phyloP scores from a whole-genome alignment of 2,329 filamentous ascomycete genomes.

The Tolypocladium tropicale region DNA sequence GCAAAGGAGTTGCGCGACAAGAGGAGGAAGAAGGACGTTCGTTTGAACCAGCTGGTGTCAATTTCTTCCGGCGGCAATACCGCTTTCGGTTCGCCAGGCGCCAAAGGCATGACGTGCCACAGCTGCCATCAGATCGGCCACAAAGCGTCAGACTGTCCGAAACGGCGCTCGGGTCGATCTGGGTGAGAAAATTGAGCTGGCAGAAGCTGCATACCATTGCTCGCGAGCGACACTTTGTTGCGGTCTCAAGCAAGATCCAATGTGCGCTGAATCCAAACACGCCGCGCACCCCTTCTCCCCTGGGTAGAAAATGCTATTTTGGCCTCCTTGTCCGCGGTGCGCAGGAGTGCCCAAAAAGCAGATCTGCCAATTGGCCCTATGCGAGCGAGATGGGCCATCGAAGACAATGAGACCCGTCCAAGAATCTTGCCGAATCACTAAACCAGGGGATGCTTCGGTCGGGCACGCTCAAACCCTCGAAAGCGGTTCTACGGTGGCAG shows the following conservation, averaged over 20 bases:
- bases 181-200: neutral
- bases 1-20: conserved; percentile 44
- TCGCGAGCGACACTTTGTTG: neutral
- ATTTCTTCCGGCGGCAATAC: conserved; percentile 38
- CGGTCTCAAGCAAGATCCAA: neutral
- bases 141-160: conserved; percentile 44
- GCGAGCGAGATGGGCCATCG: neutral
- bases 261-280: neutral
- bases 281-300: neutral
- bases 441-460: neutral
- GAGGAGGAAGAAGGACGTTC: conserved; percentile 55
- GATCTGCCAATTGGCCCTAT: neutral
- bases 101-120: conserved; percentile 37
- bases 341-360: neutral
- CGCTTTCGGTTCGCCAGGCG: conserved; percentile 9
- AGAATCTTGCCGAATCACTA: neutral
- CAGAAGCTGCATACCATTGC: neutral
- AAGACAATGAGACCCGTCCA: too few species aligned
- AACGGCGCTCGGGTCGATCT: conserved; percentile 6
- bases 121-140: conserved; percentile 54
- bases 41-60: conserved; percentile 51
- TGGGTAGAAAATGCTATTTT: neutral
- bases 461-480: neutral
- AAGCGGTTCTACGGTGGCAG: too few species aligned
- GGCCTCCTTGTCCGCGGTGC: neutral